Base-by-base conservation (phyloP, 176 grass and related monocot species). In the Typha latifolia region DNA sequence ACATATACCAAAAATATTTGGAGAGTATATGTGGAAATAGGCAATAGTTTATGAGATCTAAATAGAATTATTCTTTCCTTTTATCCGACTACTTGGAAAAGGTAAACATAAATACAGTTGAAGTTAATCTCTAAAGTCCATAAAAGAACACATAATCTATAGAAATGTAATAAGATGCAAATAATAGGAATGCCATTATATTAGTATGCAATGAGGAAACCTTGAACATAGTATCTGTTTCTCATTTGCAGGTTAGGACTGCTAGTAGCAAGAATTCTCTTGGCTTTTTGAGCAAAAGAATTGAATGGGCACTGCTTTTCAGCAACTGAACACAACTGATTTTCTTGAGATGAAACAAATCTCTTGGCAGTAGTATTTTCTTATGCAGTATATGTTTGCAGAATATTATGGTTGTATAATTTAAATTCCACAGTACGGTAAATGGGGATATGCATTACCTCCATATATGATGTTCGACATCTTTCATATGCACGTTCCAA, bases 381-480 rank as follows among this genome's bases (percentile, higher is more conserved):
- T 37, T 37, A 37, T 37, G 34, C 34, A 37, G 7, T 37, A 37
- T 37, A 37, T 37, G 7, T 37, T 37, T 37, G 34, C 34, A 6
- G 4, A 43, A 43, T 43, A 10, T 43, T 43, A 43, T 10, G 5
- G 37, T 43, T 10, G 5, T 43, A 43, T 6, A 43, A 9, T 6
- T 43, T 43, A 43, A 43, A 43, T 43, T 43, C 37, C 37, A 43
- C 37, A 59, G 3, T 59, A 59, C 1, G 20, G 53, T 21, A 59
- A 59, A 59, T 10, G 9, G 37, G 5, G 15, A 43, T 62, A 69
- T 74, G 5, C 16, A 64, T 68, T 79, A 97, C 94, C 94, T 97
- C 94, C 83, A 84, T 92, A 80, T 97, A 97, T 66, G 88, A 92
- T 62, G 94, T 82, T 53, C 94, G 83, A 5, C 94, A 97, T 86